Evolutionary conservation across 2,329 filamentous ascomycete genomes (phyloP), one percentile per base, ranked within the genome.

Genomic region (Fusarium pseudocircinatum): DNA sequence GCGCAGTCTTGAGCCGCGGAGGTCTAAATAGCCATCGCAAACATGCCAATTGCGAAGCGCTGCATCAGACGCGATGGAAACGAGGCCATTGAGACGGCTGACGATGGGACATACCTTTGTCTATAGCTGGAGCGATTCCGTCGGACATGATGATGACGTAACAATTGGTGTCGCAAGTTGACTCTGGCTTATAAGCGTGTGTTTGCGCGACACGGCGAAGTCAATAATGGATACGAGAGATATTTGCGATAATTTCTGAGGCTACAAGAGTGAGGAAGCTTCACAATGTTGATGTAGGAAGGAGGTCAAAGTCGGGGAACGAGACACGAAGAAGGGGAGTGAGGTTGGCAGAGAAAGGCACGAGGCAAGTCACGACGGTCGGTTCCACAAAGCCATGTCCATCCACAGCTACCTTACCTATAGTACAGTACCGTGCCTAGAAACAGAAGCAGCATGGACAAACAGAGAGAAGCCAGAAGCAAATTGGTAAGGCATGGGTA

Each of bases 111-210:
- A 69, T 79, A 82, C 81, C 81, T 82, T 80, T 81, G 75, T 80
- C 80, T 75, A 81, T 76, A 70, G 80, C 79, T 73, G 78, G 78
- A 61, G 79, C 76, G 68, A 78, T 78, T 72, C 75, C 78, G 79
- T 82, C 79, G 65, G 81, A 76, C 81, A 82, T 82, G 76, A 60
- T 68, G 79, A 78, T 79, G 78, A 80, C 77, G 79, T 80, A 80
- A 80, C 76, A 73, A 65, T 46, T 62, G 67, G 43, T 61, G 71
- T 73, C 70, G 75, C 69, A 60, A 49, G 40, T 59, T 58, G 62
- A 69, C 46, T 71, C 65, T 75, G 39, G 63, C 63, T 73, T 75
- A 64, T 42, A 70, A 53, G 56, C 37, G 61, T 52, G 44, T 58
- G 69, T 69, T 32, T 60, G 66, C 62, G 59, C 62, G 68, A 63